Evolutionary conservation across 768 basidiomycete genomes (phyloP).

Genomic region (Boletus subcaerulescens): DNA sequence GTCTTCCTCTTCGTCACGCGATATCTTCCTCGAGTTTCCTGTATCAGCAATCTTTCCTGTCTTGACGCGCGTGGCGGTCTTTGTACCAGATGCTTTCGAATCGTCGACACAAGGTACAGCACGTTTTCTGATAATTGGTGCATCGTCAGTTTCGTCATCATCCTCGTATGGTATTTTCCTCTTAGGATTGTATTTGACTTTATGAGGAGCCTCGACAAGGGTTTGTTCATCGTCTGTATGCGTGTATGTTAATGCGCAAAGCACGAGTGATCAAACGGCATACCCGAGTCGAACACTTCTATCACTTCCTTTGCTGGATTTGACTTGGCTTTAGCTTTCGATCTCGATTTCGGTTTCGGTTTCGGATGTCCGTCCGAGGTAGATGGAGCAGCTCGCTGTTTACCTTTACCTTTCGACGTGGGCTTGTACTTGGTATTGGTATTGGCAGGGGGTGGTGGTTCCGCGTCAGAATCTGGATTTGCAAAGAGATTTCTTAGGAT

Average conservation of each 20-base stretch:
- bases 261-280: not conserved
- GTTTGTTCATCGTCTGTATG: constrained; percentile 29
- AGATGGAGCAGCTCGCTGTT: not conserved
- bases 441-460: not conserved
- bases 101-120: not conserved
- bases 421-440: not conserved
- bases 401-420: constrained; percentile 11
- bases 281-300: constrained; percentile 15
- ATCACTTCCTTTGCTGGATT: constrained; percentile 2
- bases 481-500: not conserved
- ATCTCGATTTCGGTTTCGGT: constrained; percentile 2
- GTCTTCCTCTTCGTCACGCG: constrained; percentile 1
- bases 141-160: not conserved
- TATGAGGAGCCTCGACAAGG: constrained; percentile 23
- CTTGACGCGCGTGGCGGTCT: not conserved
- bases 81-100: not conserved
- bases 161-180: not conserved
- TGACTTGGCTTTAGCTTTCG: constrained; percentile 7
- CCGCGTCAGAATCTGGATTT: constrained; percentile 2
- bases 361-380: not conserved
- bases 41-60: not conserved
- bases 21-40: not conserved
- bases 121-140: not conserved
- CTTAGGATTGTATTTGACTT: constrained; percentile 1
- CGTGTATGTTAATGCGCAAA: not conserved